A percentile compares a stretch with the other conserved stretches of the same genome.
Evolutionary conservation across 2,329 filamentous ascomycete genomes (phyloP).

Genomic region (Escovopsis sp.): DNA sequence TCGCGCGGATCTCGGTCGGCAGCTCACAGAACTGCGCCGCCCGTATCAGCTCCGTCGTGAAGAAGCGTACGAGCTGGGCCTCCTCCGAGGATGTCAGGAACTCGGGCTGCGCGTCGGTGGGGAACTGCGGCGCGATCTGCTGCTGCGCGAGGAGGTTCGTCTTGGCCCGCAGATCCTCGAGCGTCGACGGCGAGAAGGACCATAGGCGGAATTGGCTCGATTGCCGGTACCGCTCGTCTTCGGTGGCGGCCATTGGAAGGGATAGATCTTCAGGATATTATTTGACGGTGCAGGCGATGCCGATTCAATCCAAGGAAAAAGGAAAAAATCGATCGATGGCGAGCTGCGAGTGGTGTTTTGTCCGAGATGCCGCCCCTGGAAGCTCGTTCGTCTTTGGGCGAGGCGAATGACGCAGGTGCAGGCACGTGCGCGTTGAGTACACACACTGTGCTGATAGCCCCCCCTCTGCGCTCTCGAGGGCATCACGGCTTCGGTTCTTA

Average conservation of each 20-base stretch:
- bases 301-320: neutral
- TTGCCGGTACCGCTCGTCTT: conserved; percentile 81
- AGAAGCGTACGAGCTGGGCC: conserved; percentile 64
- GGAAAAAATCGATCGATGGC: neutral
- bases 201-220: conserved; percentile 86
- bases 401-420: too few species aligned
- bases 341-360: neutral
- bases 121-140: conserved; percentile 46
- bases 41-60: conserved; percentile 44
- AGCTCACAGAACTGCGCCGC: conserved; percentile 39
- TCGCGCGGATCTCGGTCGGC: conserved; percentile 39
- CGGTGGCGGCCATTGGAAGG: conserved; percentile 30
- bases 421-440: too few species aligned
- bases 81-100: conserved; percentile 79
- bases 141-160: conserved; percentile 61
- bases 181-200: conserved; percentile 68
- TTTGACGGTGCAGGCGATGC: too few species aligned
- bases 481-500: too few species aligned
- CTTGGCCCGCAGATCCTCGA: conserved; percentile 56
- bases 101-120: conserved; percentile 44
- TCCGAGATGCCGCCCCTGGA: too few species aligned
- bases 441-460: too few species aligned
- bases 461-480: too few species aligned
- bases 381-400: too few species aligned
- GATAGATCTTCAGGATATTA: too few species aligned